Base-by-base conservation (phyloP, 202 grass and related monocot genomes). In the Elaeis oleifera region DNA sequence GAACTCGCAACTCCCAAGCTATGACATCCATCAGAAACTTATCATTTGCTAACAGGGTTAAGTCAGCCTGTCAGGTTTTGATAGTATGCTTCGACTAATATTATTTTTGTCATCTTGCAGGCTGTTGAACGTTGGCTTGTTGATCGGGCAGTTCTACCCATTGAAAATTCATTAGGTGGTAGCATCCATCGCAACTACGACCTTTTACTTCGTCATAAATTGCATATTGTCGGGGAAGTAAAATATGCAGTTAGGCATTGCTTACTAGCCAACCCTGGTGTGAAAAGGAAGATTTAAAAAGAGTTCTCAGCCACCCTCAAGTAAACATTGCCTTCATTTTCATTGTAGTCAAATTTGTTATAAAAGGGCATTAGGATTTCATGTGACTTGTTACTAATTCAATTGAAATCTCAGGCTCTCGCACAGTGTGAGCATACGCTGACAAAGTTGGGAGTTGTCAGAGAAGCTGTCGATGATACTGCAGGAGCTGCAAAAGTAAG, bases 161-260 rank as follows among this genome's bases (percentile, higher is more conserved):
- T 97, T 53, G 92, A 97, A 72, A 91, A 91, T 81, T 82, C 88
- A 36, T 53, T 97, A 61, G 92, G 81, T 26, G 92, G 88, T 55
- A 97, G 82, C 62, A 92, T 97, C 73, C 88, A 92, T 74, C 79
- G 84, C 49, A 97, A 97, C 49, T 91, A 89, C 79, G 88, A 92
- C 69, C 85, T 97, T 71, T 86, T 99, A 79, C 80, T 99, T 61
- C 71, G 63, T 9, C 88, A 99, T 92, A 77, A 71, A 22, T 72
- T 99, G 65, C 82, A 99, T 56, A 99, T 99, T 78, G 94, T 99
- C 56, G 94, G 94, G 72, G 94, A 99, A 68, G 82, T 99, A 64
- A 77, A 87, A 61, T 73, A 82, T 70, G 77, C 80, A 22, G 80
- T 92, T 75, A 79, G 63, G 27, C 94, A 99, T 76, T 99, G 94